Conservation (phyloP, 108 stramenopile genomes). For the Thalassiosira profunda region DNA sequence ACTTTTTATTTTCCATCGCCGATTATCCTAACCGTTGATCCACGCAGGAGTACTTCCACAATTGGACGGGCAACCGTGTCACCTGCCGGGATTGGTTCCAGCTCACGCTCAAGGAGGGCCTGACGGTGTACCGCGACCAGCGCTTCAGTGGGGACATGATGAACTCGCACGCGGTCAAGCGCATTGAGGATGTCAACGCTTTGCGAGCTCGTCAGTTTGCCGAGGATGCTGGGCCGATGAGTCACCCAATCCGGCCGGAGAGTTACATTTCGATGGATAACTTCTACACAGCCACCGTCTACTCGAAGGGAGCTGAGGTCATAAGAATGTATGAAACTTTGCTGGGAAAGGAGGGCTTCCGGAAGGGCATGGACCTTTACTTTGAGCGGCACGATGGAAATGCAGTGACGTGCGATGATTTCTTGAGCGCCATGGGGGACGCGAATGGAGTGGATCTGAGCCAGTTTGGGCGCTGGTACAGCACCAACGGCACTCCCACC, state of each 20-base stretch:
- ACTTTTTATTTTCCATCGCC: no score
- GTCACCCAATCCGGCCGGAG: slow-evolving; percentile 98
- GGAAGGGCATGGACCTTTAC: slow-evolving; percentile 97
- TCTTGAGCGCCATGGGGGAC: slow-evolving; percentile 95
- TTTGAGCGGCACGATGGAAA: slow-evolving; percentile 96
- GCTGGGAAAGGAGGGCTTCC: slow-evolving; percentile 90
- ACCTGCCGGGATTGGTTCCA: slow-evolving; percentile 99
- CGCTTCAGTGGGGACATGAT: slow-evolving; percentile 93
- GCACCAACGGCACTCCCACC: slow-evolving; percentile 93
- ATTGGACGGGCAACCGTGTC: slow-evolving; percentile 98
- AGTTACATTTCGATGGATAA: slow-evolving; percentile 97
- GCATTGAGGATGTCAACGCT: slow-evolving; percentile 91
- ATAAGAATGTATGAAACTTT: slow-evolving; percentile 98
- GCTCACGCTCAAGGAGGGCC: slow-evolving; percentile 98
- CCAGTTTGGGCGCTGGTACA: slow-evolving; percentile 95
- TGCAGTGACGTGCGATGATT: slow-evolving; percentile 98
- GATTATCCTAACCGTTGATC: no score
- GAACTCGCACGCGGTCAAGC: slow-evolving; percentile 92
- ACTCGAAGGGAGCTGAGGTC: slow-evolving; percentile 94
- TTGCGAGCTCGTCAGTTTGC: slow-evolving; percentile 90
- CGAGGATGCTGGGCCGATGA: slow-evolving; percentile 91
- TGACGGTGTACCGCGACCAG: slow-evolving; percentile 98
- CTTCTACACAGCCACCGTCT: slow-evolving; percentile 90
- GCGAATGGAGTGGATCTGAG: slow-evolving; percentile 87
- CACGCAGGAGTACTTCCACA: slow-evolving; percentile 99